phyloP scores from a whole-genome alignment of 495 filamentous ascomycete species.

The Jackrogersella minutella region DNA sequence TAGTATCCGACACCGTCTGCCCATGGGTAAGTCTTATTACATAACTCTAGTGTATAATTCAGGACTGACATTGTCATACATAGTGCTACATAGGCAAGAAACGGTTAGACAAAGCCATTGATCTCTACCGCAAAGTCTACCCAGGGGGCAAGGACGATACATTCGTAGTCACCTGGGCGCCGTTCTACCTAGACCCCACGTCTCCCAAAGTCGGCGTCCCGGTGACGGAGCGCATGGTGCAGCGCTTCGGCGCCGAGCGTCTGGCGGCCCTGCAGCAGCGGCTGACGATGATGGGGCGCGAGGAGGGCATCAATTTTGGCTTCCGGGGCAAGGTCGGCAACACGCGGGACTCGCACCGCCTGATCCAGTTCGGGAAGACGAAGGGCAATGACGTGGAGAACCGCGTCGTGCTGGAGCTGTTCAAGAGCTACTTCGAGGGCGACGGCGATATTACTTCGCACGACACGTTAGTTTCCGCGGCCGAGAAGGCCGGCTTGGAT shows the following conservation, averaged over 20 bases:
- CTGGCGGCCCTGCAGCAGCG: conserved; percentile 61
- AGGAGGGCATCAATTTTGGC: conserved; percentile 72
- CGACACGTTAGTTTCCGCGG: conserved; percentile 66
- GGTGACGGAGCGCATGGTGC: conserved; percentile 33
- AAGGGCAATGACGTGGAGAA: conserved; percentile 65
- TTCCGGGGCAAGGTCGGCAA: conserved; percentile 74
- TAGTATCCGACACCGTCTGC: conserved; percentile 78
- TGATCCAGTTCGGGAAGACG: conserved; percentile 71
- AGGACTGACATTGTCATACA: conserved; percentile 6
- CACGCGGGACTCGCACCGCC: conserved; percentile 76
- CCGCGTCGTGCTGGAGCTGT: conserved; percentile 72
- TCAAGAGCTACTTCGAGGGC: conserved; percentile 76
- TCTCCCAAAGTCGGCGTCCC: conserved; percentile 52
- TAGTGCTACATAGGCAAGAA: conserved; percentile 81
- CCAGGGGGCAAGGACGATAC: conserved; percentile 65
- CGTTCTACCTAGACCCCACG: conserved; percentile 78
- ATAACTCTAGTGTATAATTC: neutral
- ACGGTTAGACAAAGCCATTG: conserved; percentile 71
- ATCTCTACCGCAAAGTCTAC: conserved; percentile 62
- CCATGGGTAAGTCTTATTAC: conserved; percentile 62
- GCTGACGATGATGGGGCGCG: conserved; percentile 60
- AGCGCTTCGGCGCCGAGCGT: conserved; percentile 59
- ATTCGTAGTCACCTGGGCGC: conserved; percentile 73
- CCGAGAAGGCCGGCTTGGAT: conserved; percentile 67
- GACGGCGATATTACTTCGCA: conserved; percentile 77